Conservation (phyloP, 2,329 filamentous ascomycete genomes). For the Trichoderma oligosporum region DNA sequence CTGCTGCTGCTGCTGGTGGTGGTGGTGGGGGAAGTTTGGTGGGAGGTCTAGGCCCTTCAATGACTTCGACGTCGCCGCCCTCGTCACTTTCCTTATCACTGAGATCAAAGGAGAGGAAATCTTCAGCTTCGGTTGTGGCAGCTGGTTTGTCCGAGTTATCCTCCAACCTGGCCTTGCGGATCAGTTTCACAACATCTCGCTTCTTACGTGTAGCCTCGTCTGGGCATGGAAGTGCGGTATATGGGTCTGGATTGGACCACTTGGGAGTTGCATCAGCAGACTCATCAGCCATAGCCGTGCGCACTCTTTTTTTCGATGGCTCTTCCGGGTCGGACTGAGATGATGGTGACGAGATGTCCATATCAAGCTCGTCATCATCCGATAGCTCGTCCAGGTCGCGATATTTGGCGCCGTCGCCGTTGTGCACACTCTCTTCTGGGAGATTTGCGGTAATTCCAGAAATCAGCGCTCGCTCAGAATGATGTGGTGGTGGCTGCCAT, state of each 20-base stretch:
- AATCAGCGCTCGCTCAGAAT: slow-evolving; percentile 50
- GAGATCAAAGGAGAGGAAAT: slow-evolving; percentile 86
- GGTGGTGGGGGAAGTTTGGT: slow-evolving; percentile 22
- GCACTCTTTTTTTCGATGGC: slow-evolving; percentile 38
- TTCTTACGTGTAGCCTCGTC: slow-evolving; percentile 71
- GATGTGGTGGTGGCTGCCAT: slow-evolving; percentile 39
- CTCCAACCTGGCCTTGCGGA: slow-evolving; percentile 79
- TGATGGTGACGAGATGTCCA: slow-evolving; percentile 53
- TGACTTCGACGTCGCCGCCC: slow-evolving; percentile 26
- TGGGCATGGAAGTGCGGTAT: slow-evolving; percentile 78
- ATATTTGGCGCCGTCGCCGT: slow-evolving; percentile 48
- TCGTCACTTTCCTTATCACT: slow-evolving; percentile 51
- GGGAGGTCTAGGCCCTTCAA: slow-evolving; percentile 20
- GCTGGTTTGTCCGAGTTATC: slow-evolving; percentile 45
- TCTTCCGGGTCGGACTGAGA: slow-evolving; percentile 35
- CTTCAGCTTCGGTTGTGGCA: slow-evolving; percentile 59
- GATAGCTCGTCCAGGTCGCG: slow-evolving; percentile 55
- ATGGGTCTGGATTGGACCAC: slow-evolving; percentile 96
- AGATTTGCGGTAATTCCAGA: slow-evolving; percentile 40
- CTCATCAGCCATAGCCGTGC: slow-evolving; percentile 29
- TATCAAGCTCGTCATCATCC: slow-evolving; percentile 60
- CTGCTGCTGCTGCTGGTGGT: slow-evolving; percentile 21
- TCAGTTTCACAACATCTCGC: slow-evolving; percentile 83
- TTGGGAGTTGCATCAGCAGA: slow-evolving; percentile 57
- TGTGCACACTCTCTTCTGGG: slow-evolving; percentile 46